Evolutionary conservation across 208 protist species (phyloP).

Genomic region (Acanthamoeba healyi): DNA sequence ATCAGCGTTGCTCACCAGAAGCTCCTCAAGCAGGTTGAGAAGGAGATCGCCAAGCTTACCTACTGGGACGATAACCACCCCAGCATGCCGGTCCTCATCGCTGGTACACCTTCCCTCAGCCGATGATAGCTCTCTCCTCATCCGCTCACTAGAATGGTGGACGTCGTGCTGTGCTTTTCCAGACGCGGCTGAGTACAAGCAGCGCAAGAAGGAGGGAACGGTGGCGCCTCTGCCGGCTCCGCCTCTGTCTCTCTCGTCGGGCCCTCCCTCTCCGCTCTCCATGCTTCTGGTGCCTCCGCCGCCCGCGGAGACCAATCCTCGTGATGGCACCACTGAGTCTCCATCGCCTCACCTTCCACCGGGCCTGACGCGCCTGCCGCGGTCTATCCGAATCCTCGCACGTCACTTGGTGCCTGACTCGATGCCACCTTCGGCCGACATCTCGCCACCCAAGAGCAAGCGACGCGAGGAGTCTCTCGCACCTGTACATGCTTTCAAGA

Average conservation of each 20-base stretch:
- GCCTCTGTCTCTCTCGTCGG: neutral
- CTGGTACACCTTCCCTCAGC: neutral
- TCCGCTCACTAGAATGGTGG: neutral
- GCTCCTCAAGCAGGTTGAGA: slow-evolving; percentile 57
- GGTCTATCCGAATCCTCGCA: slow-evolving; percentile 56
- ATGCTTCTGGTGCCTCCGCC: neutral
- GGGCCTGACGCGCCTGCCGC: slow-evolving; percentile 35
- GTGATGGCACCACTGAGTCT: neutral
- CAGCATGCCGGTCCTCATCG: neutral
- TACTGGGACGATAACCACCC: slow-evolving; percentile 56
- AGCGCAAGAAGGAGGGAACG: slow-evolving; percentile 12
- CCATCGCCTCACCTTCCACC: slow-evolving; percentile 5
- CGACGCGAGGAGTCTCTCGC: neutral
- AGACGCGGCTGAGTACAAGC: slow-evolving; percentile 47
- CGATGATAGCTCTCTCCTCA: neutral
- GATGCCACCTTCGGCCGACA: neutral
- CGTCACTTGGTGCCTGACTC: slow-evolving; percentile 32
- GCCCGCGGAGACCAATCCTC: slow-evolving; percentile 3
- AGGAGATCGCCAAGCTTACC: slow-evolving; percentile 46
- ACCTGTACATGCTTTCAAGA: neutral
- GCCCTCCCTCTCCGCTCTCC: neutral
- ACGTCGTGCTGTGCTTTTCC: neutral
- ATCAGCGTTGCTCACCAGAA: slow-evolving; percentile 6
- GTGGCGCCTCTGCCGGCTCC: neutral
- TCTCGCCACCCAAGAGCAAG: neutral